Base-by-base conservation (phyloP, 2,329 filamentous ascomycete species). In the Pestalotiopsis sp. region DNA sequence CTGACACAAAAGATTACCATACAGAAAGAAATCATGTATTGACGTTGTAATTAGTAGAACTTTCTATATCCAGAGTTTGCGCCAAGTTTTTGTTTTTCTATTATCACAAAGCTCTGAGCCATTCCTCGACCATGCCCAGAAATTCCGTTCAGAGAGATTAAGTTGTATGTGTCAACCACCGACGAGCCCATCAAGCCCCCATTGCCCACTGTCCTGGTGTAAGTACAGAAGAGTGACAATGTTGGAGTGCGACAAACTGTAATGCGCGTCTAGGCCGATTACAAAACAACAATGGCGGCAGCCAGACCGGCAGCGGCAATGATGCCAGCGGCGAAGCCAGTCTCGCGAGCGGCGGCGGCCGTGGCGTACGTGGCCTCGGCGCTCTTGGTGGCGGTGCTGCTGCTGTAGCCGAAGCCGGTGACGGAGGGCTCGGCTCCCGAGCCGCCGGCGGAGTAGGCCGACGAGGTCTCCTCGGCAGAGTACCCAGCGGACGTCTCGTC, bases 221-320 rank as follows among this genome's bases (percentile, higher is more conserved):
- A 17, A 23, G 45, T 23, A 23, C 7, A 52, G 17, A 9, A 4
- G 2, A 12, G 9, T 3, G 9, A 52, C 17, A 52, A n/a, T 7
- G 9, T 52, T 17, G 45, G 45, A 23, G 11, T 1, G 17, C 11
- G 45, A 52, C 45, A 9, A 1, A 7, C 31, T 36, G 17, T 17
- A 9, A 20, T 52, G 2, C 14, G 4, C 14, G 20, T 36, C 20
- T 36, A 9, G 31, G 31, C 2, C 4, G 57, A 27, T 71, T 70
- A 75, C 40, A 75, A 64, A 25, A 67, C 68, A 45, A 70, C 71
- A 64, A 76, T 66, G 36, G 68, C 71, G 12, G 69, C 74, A 59
- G 74, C 57, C 45, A 75, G 62, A 2, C 70, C 70, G 13, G 69
- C 75, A 31, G 72, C 73, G 11, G 69, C 73, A 23, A 72, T 71